Evolutionary conservation across 805 yeast species (phyloP).

Genomic region (Dipodascopsis tothii): DNA sequence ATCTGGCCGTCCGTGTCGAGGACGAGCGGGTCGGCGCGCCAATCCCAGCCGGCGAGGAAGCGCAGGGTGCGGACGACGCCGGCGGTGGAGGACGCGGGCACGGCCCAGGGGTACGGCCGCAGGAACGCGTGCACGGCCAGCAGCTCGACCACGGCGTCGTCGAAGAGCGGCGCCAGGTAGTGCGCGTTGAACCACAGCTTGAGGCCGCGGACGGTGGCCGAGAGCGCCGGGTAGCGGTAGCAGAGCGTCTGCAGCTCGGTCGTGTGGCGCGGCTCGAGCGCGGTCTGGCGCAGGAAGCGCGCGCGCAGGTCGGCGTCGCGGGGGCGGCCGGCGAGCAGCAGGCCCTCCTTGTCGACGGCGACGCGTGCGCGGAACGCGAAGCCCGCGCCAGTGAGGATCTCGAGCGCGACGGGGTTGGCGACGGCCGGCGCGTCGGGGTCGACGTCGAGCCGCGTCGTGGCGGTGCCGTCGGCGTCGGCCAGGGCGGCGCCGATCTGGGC

Average conservation of each 20-base stretch:
- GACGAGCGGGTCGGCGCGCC: slow-evolving; percentile 82
- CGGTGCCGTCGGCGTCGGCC: slow-evolving; percentile 41
- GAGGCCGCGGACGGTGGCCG: slow-evolving; percentile 75
- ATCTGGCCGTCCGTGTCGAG: slow-evolving; percentile 52
- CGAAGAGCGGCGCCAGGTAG: slow-evolving; percentile 58
- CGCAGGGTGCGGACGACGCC: slow-evolving; percentile 72
- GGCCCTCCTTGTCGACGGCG: slow-evolving; percentile 75
- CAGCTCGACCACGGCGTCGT: slow-evolving; percentile 75
- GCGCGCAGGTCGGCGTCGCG: slow-evolving; percentile 39
- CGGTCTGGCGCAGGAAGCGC: slow-evolving; percentile 8
- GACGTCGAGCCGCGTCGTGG: slow-evolving; percentile 52
- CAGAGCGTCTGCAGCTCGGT: slow-evolving; percentile 66
- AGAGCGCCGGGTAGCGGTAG: slow-evolving; percentile 61
- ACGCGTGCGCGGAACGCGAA: slow-evolving; percentile 75
- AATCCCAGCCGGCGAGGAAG: slow-evolving; percentile 79
- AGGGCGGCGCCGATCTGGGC: slow-evolving; percentile 53
- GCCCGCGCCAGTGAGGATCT: slow-evolving; percentile 79
- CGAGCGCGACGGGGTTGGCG: slow-evolving; percentile 41
- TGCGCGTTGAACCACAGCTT: slow-evolving; percentile 89
- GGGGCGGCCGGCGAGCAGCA: slow-evolving; percentile 42
- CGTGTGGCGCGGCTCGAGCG: slow-evolving; percentile 44
- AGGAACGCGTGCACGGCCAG: slow-evolving; percentile 77
- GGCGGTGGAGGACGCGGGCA: slow-evolving; percentile 69
- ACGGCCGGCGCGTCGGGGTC: slow-evolving; percentile 42
- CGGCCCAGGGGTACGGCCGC: slow-evolving; percentile 75